Evolutionary conservation across 2,329 filamentous ascomycete species (phyloP).

Genomic region (Xylariaceae sp.): DNA sequence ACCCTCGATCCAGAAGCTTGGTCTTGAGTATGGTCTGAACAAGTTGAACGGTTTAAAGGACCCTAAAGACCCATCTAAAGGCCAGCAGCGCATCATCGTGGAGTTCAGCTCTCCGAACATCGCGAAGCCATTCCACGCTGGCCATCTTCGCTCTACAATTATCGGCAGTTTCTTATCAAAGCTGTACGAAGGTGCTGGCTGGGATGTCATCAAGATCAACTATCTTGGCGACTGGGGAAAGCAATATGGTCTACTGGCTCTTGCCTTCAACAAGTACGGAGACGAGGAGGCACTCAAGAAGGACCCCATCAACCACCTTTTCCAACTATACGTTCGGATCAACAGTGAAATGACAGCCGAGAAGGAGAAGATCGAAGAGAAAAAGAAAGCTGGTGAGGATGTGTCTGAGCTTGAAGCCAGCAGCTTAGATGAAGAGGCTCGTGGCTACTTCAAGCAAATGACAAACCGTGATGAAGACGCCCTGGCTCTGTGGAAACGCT

Average conservation of each 20-base stretch:
- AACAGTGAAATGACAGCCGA: constrained; percentile 43
- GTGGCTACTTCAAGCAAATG: constrained; percentile 60
- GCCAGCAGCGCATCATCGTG: constrained; percentile 52
- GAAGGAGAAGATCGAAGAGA: constrained; percentile 33
- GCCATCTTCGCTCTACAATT: constrained; percentile 72
- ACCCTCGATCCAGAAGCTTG: constrained; percentile 62
- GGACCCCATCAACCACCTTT: constrained; percentile 69
- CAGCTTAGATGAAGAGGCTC: constrained; percentile 45
- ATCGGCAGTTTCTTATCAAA: constrained; percentile 71
- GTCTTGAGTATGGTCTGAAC: constrained; percentile 61
- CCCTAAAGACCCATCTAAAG: constrained; percentile 31
- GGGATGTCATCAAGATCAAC: constrained; percentile 68
- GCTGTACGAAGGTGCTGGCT: constrained; percentile 63
- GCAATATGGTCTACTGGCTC: constrained; percentile 62
- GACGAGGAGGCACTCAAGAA: constrained; percentile 57
- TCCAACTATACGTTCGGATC: constrained; percentile 68
- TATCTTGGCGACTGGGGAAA: constrained; percentile 79
- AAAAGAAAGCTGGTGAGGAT: constrained; percentile 14
- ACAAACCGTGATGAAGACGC: constrained; percentile 55
- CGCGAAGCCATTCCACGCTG: constrained; percentile 71
- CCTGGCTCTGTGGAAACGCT: constrained; percentile 52
- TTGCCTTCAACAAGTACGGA: constrained; percentile 60
- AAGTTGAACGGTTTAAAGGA: constrained; percentile 55
- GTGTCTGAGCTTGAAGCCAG: constrained; percentile 17
- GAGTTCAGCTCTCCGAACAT: constrained; percentile 71